phyloP scores from a whole-genome alignment of 805 yeast species.

The Saturnispora saitoi region DNA sequence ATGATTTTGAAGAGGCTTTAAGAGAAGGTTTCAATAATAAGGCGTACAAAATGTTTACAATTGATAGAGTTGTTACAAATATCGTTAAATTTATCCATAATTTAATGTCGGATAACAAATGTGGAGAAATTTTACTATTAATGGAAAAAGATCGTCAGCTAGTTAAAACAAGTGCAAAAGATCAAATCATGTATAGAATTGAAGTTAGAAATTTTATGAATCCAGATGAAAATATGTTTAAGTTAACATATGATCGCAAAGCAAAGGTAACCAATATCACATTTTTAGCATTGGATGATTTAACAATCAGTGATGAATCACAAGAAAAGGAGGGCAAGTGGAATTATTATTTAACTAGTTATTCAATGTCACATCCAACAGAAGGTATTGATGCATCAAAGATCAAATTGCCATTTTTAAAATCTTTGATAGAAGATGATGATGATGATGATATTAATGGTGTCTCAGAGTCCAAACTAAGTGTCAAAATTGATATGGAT shows the following conservation, averaged over 20 bases:
- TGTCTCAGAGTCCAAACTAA: slow-evolving; percentile 56
- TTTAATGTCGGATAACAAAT: slow-evolving; percentile 67
- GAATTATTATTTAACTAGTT: slow-evolving; percentile 90
- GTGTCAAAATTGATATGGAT: slow-evolving; percentile 69
- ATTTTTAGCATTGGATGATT: slow-evolving; percentile 79
- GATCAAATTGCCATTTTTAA: slow-evolving; percentile 72
- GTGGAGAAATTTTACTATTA: slow-evolving; percentile 70
- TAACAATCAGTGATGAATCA: slow-evolving; percentile 59
- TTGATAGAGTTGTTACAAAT: slow-evolving; percentile 84
- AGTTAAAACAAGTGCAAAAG: slow-evolving; percentile 62
- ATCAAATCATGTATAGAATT: slow-evolving; percentile 86
- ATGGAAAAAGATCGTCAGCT: slow-evolving; percentile 74
- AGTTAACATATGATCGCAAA: slow-evolving; percentile 59
- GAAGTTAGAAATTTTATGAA: slow-evolving; percentile 72
- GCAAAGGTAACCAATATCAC: slow-evolving; percentile 56
- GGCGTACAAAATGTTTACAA: slow-evolving; percentile 86
- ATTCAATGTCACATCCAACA: slow-evolving; percentile 91
- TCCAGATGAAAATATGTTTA: slow-evolving; percentile 86
- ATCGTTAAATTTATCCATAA: slow-evolving; percentile 81
- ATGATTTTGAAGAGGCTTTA: slow-evolving; percentile 88
- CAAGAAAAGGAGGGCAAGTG: slow-evolving; percentile 70
- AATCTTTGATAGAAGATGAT: slow-evolving; percentile 44
- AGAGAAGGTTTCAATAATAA: slow-evolving; percentile 92
- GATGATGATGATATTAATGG: slow-evolving; percentile 45
- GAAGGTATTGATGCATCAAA: slow-evolving; percentile 83